Evolutionary conservation across 1,284 basidiomycete species (phyloP).

Genomic region (Ustilago hordei): DNA sequence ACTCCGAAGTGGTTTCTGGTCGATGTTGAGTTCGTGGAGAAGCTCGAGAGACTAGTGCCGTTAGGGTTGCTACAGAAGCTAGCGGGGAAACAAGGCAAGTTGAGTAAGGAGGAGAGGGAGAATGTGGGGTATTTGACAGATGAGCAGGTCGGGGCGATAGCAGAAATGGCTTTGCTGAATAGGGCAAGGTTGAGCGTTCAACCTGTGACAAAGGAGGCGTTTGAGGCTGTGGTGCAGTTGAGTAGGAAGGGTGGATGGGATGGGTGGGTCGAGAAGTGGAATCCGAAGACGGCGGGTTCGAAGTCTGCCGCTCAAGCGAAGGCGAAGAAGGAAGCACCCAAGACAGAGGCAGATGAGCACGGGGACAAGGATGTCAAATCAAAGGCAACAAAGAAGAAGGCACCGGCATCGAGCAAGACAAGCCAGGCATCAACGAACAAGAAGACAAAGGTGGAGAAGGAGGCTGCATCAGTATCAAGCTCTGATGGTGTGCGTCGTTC

Average conservation of each 20-base stretch:
- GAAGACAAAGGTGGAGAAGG: constrained; percentile 20
- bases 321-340: neutral
- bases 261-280: constrained; percentile 61
- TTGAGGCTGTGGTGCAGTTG: constrained; percentile 77
- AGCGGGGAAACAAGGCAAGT: constrained; percentile 75
- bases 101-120: constrained; percentile 76
- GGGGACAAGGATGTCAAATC: neutral
- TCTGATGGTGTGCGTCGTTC: constrained; percentile 28
- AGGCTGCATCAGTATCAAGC: neutral
- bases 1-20: constrained; percentile 90
- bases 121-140: constrained; percentile 66
- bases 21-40: constrained; percentile 79
- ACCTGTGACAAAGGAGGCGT: constrained; percentile 79
- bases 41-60: constrained; percentile 81
- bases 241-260: constrained; percentile 78
- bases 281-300: constrained; percentile 21
- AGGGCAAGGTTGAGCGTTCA: constrained; percentile 87
- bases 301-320: neutral
- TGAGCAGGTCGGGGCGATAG: constrained; percentile 69
- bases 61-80: constrained; percentile 80
- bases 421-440: constrained; percentile 7
- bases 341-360: neutral
- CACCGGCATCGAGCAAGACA: neutral
- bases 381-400: neutral
- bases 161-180: constrained; percentile 83